phyloP scores from a whole-genome alignment of 768 basidiomycete genomes.

The Hypholoma fasciculare region DNA sequence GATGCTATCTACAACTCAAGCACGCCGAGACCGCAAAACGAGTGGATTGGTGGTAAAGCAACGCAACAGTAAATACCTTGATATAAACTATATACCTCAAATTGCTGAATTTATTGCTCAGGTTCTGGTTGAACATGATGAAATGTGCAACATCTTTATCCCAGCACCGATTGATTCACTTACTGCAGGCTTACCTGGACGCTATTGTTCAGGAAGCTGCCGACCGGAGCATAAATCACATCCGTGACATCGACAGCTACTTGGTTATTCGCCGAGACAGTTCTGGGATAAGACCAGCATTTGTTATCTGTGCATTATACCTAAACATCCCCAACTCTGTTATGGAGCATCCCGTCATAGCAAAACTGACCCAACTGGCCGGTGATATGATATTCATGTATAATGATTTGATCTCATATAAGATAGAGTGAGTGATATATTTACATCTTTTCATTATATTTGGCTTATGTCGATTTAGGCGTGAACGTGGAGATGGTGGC shows the following conservation, averaged over 20 bases:
- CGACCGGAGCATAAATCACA: neutral
- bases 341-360: neutral
- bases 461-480: neutral
- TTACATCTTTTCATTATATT: neutral
- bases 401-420: neutral
- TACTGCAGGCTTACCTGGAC: neutral
- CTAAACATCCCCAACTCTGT: neutral
- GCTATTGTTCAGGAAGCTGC: neutral
- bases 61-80: neutral
- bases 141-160: neutral
- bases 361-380: neutral
- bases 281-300: neutral
- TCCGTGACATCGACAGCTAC: neutral
- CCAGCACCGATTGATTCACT: neutral
- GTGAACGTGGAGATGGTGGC: neutral
- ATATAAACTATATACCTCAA: neutral
- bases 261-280: neutral
- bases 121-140: neutral
- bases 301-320: neutral
- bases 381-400: neutral
- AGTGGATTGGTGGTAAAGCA: neutral
- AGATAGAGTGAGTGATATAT: neutral
- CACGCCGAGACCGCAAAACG: neutral
- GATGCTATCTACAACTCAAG: neutral
- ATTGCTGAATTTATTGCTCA: neutral